Percentiles rank a stretch among this genome's conserved stretches.
These are phyloP conservation scores for Scedosporium boydii DNA, from an alignment of 2,329 filamentous ascomycete genomes.

Conservation along the genomic window DNA sequence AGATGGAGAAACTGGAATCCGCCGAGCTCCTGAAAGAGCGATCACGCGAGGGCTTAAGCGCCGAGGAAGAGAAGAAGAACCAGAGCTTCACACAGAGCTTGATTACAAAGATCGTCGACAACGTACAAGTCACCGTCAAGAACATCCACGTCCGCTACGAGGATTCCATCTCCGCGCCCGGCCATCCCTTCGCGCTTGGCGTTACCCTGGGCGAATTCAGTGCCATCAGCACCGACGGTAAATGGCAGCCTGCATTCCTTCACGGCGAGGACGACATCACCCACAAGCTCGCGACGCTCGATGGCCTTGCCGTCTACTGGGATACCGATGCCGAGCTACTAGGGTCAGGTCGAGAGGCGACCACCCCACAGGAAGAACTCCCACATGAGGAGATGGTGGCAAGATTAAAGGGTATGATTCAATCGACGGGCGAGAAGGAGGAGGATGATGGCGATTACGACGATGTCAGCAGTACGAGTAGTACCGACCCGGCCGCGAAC, in stretches of 20 bases:
- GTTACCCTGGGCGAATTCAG: slow-evolving; percentile 93
- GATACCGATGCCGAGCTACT: slow-evolving; percentile 86
- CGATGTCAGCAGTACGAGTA: slow-evolving; percentile 10
- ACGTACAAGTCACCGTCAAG: slow-evolving; percentile 93
- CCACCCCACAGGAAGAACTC: slow-evolving; percentile 47
- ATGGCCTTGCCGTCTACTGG: slow-evolving; percentile 92
- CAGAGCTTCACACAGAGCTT: slow-evolving; percentile 96
- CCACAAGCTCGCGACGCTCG: slow-evolving; percentile 87
- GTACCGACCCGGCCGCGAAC: slow-evolving; percentile 20
- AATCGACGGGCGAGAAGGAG: slow-evolving; percentile 38
- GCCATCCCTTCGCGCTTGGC: slow-evolving; percentile 89
- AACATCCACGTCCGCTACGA: slow-evolving; percentile 98
- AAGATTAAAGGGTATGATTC: slow-evolving; percentile 69
- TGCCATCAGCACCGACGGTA: slow-evolving; percentile 86
- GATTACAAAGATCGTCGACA: slow-evolving; percentile 95
- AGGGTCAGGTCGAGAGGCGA: slow-evolving; percentile 67
- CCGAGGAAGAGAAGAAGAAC: slow-evolving; percentile 93
- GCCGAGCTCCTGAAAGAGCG: slow-evolving; percentile 90
- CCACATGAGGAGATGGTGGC: slow-evolving; percentile 68
- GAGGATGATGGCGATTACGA: slow-evolving; percentile 36
- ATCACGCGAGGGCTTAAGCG: slow-evolving; percentile 84
- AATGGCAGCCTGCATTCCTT: slow-evolving; percentile 95
- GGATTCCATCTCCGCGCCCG: slow-evolving; percentile 89
- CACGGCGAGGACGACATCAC: slow-evolving; percentile 75
- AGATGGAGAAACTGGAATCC: slow-evolving; percentile 97